A percentile compares a stretch with the other conserved stretches of the same genome.
Conservation (phyloP, 176 grass and related monocot genomes). For the Triticum timopheevii region DNA sequence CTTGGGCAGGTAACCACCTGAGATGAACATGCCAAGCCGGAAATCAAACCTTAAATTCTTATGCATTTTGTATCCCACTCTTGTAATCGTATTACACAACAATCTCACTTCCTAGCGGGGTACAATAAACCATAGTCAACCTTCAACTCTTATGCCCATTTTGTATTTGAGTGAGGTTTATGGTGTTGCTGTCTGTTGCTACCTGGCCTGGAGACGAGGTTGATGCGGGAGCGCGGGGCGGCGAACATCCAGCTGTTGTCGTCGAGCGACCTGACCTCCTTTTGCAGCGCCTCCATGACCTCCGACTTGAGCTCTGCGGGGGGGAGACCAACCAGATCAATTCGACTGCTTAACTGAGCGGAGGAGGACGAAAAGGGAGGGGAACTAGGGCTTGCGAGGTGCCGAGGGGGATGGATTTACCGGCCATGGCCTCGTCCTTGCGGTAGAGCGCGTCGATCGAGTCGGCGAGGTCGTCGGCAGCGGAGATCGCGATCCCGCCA, state of each 20-base stretch:
- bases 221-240: conserved; percentile 73
- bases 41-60: background rate
- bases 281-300: conserved; percentile 77
- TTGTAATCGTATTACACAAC: background rate
- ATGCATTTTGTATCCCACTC: too few relatives aligned
- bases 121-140: background rate
- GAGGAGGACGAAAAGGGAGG: background rate
- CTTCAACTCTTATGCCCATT: background rate
- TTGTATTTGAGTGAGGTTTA: background rate
- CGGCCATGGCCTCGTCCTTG: conserved; percentile 73
- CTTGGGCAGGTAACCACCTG: conserved; percentile 63
- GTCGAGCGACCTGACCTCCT: conserved; percentile 83
- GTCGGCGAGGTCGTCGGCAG: conserved; percentile 47
- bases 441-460: conserved; percentile 64
- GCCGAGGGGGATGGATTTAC: conserved; percentile 17
- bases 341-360: background rate
- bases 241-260: conserved; percentile 91
- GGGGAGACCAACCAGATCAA: background rate
- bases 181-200: conserved; percentile 18
- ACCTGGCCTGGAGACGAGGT: conserved; percentile 73
- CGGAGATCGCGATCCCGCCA: background rate
- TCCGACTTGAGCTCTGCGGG: conserved; percentile 69
- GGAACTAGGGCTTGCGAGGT: conserved; percentile 16
- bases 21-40: conserved; percentile 11
- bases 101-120: background rate